phyloP scores from a whole-genome alignment of 768 basidiomycete genomes.

The Rhodosporidiobolus odoratus region DNA sequence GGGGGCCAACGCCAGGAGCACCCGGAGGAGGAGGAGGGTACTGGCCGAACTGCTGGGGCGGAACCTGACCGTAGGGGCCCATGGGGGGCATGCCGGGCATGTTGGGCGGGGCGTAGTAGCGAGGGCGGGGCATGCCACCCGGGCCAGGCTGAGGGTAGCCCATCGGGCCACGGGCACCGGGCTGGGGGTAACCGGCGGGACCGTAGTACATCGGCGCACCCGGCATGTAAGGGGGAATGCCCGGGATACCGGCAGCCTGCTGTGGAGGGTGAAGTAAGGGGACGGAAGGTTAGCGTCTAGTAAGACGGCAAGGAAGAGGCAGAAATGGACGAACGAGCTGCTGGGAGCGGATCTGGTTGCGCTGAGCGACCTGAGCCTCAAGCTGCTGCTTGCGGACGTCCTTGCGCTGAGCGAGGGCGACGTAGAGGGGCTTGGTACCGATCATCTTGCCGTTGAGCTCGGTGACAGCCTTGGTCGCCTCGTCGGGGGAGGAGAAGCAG shows the following conservation, averaged over 20 bases:
- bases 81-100: slow-evolving; percentile 64
- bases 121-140: slow-evolving; percentile 79
- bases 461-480: slow-evolving; percentile 97
- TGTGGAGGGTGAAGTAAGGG: slow-evolving; percentile 9
- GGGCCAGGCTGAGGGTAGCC: slow-evolving; percentile 66
- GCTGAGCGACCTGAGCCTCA: slow-evolving; percentile 97
- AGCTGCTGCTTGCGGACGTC: slow-evolving; percentile 97
- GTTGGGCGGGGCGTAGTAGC: slow-evolving; percentile 66
- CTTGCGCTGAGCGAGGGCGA: slow-evolving; percentile 95
- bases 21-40: slow-evolving; percentile 40
- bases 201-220: slow-evolving; percentile 69
- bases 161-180: slow-evolving; percentile 66
- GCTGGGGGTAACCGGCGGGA: slow-evolving; percentile 73
- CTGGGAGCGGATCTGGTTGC: slow-evolving; percentile 85
- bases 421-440: slow-evolving; percentile 95
- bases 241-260: slow-evolving; percentile 74
- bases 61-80: slow-evolving; percentile 48
- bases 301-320: neutral
- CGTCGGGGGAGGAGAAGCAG: slow-evolving; percentile 96
- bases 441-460: slow-evolving; percentile 99
- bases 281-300: neutral
- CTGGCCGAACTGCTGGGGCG: slow-evolving; percentile 64
- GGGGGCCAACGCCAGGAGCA: slow-evolving; percentile 46
- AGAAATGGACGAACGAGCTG: slow-evolving; percentile 56
- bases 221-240: slow-evolving; percentile 64